phyloP scores from a whole-genome alignment of 495 filamentous ascomycete species.

The Apodospora peruviana region DNA sequence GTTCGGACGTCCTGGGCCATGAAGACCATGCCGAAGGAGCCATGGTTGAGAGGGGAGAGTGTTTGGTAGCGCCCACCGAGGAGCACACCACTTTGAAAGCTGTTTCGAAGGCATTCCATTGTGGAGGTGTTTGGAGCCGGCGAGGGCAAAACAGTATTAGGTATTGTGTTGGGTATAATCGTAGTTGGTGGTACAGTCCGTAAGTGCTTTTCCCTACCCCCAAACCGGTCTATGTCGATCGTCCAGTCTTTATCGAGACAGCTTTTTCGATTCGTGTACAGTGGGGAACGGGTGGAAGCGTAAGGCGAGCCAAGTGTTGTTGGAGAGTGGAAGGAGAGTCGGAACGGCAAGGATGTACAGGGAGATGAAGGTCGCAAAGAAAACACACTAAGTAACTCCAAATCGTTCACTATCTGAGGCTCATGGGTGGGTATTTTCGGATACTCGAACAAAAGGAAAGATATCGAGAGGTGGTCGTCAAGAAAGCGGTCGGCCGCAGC shows the following conservation, averaged over 20 bases:
- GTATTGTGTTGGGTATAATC: constrained; percentile 13
- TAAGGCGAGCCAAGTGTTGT: constrained; percentile 20
- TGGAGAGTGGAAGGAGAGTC: constrained; percentile 12
- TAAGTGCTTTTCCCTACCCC: constrained; percentile 27
- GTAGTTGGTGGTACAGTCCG: constrained; percentile 29
- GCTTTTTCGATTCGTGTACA: constrained; percentile 41
- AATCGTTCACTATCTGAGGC: constrained; percentile 55
- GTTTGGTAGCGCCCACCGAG: constrained; percentile 85
- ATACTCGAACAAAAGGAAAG: constrained; percentile 41
- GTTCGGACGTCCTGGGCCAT: constrained; percentile 75
- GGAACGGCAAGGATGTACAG: constrained; percentile 41
- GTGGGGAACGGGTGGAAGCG: constrained; percentile 19
- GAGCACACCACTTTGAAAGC: constrained; percentile 65
- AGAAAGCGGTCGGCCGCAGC: constrained; percentile 16
- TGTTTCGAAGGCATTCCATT: constrained; percentile 78
- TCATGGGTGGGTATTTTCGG: constrained; percentile 59
- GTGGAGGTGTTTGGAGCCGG: constrained; percentile 19
- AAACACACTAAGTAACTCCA: constrained; percentile 47
- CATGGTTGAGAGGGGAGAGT: constrained; percentile 91
- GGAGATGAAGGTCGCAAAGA: constrained; percentile 34
- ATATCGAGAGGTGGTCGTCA: constrained; percentile 38
- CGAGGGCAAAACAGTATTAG: constrained; percentile 22
- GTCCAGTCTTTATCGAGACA: constrained; percentile 27
- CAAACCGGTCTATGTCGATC: constrained; percentile 38
- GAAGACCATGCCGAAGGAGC: constrained; percentile 97